Conservation (phyloP, 352 stramenopile species). For the Pythium brassicae region DNA sequence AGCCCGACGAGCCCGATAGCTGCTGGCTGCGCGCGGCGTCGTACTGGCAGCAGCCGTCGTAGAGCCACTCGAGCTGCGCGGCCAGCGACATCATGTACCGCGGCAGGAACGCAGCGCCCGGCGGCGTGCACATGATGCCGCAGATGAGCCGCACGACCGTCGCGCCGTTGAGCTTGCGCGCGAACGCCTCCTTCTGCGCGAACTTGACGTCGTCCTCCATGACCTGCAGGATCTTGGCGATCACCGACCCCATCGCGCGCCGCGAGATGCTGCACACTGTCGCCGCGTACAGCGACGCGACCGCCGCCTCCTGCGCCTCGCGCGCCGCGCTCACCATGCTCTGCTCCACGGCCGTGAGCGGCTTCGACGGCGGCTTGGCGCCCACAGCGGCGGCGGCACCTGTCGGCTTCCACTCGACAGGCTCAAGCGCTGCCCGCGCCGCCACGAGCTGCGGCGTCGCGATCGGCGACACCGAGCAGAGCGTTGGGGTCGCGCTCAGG, state of each 20-base stretch:
- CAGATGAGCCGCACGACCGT: constrained; percentile 69
- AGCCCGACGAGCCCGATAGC: not conserved
- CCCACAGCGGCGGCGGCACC: not conserved
- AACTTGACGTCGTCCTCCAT: constrained; percentile 81
- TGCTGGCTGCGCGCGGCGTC: constrained; percentile 24
- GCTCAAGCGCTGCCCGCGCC: not conserved
- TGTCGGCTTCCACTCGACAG: constrained; percentile 4
- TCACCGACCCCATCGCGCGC: constrained; percentile 75
- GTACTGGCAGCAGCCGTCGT: constrained; percentile 51
- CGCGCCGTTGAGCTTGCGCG: constrained; percentile 59
- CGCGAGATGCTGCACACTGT: constrained; percentile 80
- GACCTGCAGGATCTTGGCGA: constrained; percentile 75
- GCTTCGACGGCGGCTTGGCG: constrained; percentile 4
- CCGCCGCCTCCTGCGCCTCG: constrained; percentile 58
- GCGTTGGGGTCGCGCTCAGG: constrained; percentile 27
- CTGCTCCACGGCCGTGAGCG: constrained; percentile 43
- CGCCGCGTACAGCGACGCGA: constrained; percentile 77
- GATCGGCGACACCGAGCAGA: constrained; percentile 42
- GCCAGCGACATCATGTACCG: constrained; percentile 88
- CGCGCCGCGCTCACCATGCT: constrained; percentile 45
- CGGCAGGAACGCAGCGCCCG: constrained; percentile 66
- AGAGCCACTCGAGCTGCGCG: constrained; percentile 67
- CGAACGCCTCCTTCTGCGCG: constrained; percentile 47
- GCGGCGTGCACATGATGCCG: constrained; percentile 67
- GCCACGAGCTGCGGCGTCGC: constrained; percentile 9